phyloP scores from a whole-genome alignment of 1,284 basidiomycete species.

The Sporisorium graminicola region DNA sequence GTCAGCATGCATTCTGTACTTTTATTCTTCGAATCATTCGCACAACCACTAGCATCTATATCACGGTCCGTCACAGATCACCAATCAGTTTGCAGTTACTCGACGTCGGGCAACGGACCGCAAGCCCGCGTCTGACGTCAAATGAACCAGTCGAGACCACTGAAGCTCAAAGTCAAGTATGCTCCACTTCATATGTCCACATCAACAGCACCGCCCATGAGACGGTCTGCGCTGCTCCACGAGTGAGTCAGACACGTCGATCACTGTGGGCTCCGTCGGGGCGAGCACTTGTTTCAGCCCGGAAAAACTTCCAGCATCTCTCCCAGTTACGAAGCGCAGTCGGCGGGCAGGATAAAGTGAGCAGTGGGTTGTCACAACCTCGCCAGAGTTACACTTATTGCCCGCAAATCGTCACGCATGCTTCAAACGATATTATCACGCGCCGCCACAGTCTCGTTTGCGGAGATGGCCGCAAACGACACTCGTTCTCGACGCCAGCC shows the following conservation, averaged over 20 bases:
- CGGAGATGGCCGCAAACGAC: constrained; percentile 1
- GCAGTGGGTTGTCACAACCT: neutral
- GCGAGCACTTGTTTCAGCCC: neutral
- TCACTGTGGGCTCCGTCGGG: constrained; percentile 1
- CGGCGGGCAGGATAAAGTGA: neutral
- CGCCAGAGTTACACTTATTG: neutral
- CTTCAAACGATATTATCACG: neutral
- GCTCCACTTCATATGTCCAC: constrained; percentile 6
- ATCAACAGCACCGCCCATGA: neutral
- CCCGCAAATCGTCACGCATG: neutral
- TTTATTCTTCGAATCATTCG: constrained; percentile 4
- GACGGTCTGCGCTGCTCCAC: neutral
- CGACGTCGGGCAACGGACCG: neutral
- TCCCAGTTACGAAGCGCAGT: neutral
- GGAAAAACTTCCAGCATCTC: neutral
- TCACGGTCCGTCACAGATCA: neutral
- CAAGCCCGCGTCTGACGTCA: neutral
- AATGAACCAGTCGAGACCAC: neutral
- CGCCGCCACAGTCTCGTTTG: neutral
- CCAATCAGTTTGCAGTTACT: no score
- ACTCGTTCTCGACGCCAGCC: constrained; percentile 1
- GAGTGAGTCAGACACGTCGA: neutral
- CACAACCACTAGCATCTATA: neutral
- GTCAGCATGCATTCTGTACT: constrained; percentile 26
- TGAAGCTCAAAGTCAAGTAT: neutral